Percentiles rank a stretch among this genome's conserved stretches.
These are phyloP conservation scores for Kodamaea derodonti DNA, from an alignment of 1,139 yeast genomes.

Conservation along the genomic window DNA sequence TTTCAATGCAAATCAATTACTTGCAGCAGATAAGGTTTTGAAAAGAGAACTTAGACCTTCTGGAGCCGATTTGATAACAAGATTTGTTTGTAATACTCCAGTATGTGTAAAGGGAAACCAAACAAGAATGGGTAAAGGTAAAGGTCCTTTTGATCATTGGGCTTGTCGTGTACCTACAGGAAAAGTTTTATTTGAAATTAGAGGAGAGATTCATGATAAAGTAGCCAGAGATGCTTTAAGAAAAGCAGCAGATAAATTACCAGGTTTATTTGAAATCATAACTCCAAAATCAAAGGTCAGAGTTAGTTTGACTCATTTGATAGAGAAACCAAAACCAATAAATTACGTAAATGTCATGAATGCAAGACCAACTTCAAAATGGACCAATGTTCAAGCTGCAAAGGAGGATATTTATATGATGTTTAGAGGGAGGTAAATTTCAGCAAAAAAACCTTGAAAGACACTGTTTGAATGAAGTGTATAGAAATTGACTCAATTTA, in stretches of 20 bases:
- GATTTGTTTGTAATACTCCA: slow-evolving; percentile 81
- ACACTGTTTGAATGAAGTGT: too few species aligned
- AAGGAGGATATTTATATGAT: slow-evolving; percentile 49
- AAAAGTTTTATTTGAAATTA: slow-evolving; percentile 81
- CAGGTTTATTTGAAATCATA: slow-evolving; percentile 88
- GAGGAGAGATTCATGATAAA: slow-evolving; percentile 76
- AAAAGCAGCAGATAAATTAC: slow-evolving; percentile 88
- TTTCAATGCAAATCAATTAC: slow-evolving; percentile 82
- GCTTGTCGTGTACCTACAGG: slow-evolving; percentile 96
- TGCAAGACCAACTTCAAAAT: slow-evolving; percentile 63
- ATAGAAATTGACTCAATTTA: too few species aligned
- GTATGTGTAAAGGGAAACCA: slow-evolving; percentile 97
- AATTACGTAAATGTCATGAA: slow-evolving; percentile 56
- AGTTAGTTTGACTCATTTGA: slow-evolving; percentile 57
- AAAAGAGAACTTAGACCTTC: slow-evolving; percentile 77
- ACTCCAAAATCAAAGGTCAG: slow-evolving; percentile 63
- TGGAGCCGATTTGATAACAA: slow-evolving; percentile 67
- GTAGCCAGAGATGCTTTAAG: slow-evolving; percentile 90
- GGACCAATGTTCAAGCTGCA: slow-evolving; percentile 45
- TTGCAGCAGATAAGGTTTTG: slow-evolving; percentile 85
- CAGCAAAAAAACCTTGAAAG: too few species aligned
- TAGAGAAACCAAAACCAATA: slow-evolving; percentile 42
- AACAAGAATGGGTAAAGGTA: slow-evolving; percentile 99
- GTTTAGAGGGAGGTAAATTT: slow-evolving; percentile 51
- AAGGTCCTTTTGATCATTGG: slow-evolving; percentile 98